These are phyloP conservation scores for Ramaria rubella DNA, from an alignment of 768 basidiomycete species.

Conservation along the genomic window DNA sequence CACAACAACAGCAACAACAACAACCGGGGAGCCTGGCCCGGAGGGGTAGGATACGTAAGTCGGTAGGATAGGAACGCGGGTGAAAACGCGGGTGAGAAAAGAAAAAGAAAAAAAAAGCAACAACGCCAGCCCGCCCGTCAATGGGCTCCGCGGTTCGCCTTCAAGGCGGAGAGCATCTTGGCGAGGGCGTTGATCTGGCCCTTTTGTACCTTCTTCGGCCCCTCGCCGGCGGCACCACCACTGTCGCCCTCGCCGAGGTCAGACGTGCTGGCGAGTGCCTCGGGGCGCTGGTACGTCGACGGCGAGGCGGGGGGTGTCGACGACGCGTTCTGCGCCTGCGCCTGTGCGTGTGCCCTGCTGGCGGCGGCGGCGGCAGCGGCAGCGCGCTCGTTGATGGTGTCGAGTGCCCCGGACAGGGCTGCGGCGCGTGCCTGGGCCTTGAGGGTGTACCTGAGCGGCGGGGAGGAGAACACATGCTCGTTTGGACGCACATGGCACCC, in stretches of 20 bases:
- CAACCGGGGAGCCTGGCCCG: too few relatives aligned
- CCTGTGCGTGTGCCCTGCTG: too few relatives aligned
- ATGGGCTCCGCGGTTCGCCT: constrained; percentile 9
- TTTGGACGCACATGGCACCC: constrained; percentile 6
- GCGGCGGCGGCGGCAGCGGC: not conserved
- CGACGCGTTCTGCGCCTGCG: constrained; percentile 42
- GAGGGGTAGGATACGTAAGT: too few relatives aligned
- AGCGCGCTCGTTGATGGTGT: constrained; percentile 19
- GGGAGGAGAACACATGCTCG: constrained; percentile 8
- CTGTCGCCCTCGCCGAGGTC: constrained; percentile 6
- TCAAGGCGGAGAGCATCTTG: constrained; percentile 80
- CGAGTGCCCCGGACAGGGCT: constrained; percentile 48
- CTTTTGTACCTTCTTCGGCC: constrained; percentile 74
- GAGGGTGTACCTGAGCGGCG: not conserved
- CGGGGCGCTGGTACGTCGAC: constrained; percentile 2
- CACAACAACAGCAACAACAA: too few relatives aligned
- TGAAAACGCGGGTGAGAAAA: too few relatives aligned
- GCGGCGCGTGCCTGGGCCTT: too few relatives aligned
- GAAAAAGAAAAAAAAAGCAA: too few relatives aligned
- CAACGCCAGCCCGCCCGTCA: too few relatives aligned
- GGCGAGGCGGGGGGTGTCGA: constrained; percentile 17
- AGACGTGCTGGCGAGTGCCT: constrained; percentile 2
- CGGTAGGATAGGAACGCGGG: too few relatives aligned
- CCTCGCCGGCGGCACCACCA: not conserved
- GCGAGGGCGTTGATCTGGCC: constrained; percentile 86